A percentile compares a stretch with the other conserved stretches of the same genome.
Evolutionary conservation across 139 green algal species (phyloP).

Genomic region (Closterium sp.): DNA sequence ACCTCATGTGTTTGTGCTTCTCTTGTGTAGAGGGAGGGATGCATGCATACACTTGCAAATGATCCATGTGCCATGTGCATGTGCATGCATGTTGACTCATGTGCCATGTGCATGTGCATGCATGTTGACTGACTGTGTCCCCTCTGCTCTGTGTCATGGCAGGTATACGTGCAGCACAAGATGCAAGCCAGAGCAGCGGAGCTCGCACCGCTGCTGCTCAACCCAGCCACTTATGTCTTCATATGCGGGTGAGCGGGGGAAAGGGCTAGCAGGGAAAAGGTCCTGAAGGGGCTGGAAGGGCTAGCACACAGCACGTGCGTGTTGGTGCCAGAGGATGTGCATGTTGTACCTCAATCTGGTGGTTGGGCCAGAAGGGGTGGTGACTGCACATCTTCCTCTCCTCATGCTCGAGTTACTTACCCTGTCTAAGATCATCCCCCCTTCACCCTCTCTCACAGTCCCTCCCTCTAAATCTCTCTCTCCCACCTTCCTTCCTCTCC

Average conservation of each 20-base stretch:
- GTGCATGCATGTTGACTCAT: too few species aligned
- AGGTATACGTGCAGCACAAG: constrained; percentile 91
- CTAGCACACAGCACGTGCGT: neutral
- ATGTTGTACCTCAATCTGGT: too few species aligned
- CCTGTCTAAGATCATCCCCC: neutral
- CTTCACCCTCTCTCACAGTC: neutral
- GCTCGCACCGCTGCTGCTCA: constrained; percentile 59
- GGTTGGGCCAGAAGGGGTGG: too few species aligned
- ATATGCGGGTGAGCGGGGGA: constrained; percentile 31
- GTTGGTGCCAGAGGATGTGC: neutral
- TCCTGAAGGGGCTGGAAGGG: too few species aligned
- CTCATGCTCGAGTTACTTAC: too few species aligned
- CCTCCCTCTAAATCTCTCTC: neutral
- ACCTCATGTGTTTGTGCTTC: constrained; percentile 38
- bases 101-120: too few species aligned
- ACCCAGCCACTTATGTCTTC: constrained; percentile 63
- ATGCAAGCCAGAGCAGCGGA: constrained; percentile 64
- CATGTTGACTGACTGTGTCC: neutral
- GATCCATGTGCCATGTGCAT: too few species aligned
- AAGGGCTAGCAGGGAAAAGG: neutral
- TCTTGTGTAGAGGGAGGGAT: too few species aligned
- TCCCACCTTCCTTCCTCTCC: neutral
- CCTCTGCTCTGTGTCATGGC: neutral
- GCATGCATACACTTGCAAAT: too few species aligned
- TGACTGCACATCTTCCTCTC: too few species aligned